phyloP scores from a whole-genome alignment of 805 yeast species.

The Saturnispora ahearnii region DNA sequence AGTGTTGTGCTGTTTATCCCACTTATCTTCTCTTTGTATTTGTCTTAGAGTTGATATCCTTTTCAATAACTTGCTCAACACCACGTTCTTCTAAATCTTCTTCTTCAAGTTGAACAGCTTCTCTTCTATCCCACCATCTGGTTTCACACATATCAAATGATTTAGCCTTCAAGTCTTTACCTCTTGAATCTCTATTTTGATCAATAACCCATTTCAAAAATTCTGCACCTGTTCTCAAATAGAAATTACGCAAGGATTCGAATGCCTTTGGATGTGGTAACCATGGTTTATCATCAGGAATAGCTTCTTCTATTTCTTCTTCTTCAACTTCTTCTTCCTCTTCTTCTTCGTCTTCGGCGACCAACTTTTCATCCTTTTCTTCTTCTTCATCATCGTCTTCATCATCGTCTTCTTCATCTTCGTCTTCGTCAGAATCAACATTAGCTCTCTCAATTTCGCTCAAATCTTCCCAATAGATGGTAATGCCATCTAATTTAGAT shows the following conservation, averaged over 20 bases:
- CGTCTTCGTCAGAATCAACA: conserved; percentile 54
- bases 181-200: conserved; percentile 75
- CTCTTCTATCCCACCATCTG: conserved; percentile 99
- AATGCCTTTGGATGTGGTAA: conserved; percentile 94
- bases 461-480: conserved; percentile 84
- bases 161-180: conserved; percentile 79
- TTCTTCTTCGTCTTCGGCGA: conserved; percentile 33
- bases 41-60: conserved; percentile 36
- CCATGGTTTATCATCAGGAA: conserved; percentile 94
- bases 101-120: conserved; percentile 78
- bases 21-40: conserved; percentile 45
- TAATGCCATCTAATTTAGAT: conserved; percentile 79
- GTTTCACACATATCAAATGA: conserved; percentile 88
- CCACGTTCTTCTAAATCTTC: conserved; percentile 91
- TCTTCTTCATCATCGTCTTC: conserved; percentile 55
- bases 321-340: conserved; percentile 63
- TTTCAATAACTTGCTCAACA: conserved; percentile 78
- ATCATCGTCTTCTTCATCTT: conserved; percentile 56
- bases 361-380: conserved; percentile 32
- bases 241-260: conserved; percentile 75
- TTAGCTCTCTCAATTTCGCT: conserved; percentile 43
- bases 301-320: conserved; percentile 51
- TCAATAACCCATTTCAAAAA: conserved; percentile 92
- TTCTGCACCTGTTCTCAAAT: conserved; percentile 74
- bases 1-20: neutral